Evolutionary conservation across 2,329 filamentous ascomycete species (phyloP).

Genomic region (Ophiocordyceps camponoti-floridani): DNA sequence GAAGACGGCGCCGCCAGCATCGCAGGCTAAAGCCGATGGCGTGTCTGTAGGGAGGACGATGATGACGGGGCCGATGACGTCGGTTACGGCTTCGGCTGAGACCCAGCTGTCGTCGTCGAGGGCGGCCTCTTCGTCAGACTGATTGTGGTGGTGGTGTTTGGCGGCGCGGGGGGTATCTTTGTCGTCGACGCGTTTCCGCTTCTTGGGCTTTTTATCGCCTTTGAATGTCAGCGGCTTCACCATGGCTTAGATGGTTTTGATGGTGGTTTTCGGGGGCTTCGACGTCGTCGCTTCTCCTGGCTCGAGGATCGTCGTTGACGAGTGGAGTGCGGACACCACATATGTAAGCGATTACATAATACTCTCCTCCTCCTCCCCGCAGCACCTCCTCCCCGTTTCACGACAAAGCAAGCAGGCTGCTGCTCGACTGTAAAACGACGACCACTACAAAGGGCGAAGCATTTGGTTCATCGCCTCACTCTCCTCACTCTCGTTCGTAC

Average conservation of each 20-base stretch:
- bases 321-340: not conserved
- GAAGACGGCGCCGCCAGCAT: conserved; percentile 76
- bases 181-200: conserved; percentile 54
- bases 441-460: no score
- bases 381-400: no score
- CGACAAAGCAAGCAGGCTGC: no score
- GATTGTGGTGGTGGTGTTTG: conserved; percentile 6
- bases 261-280: no score
- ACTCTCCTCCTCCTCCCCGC: no score
- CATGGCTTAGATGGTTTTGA: no score
- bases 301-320: not conserved
- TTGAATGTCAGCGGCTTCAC: conserved; percentile 89
- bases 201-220: conserved; percentile 89
- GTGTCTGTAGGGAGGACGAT: conserved; percentile 63
- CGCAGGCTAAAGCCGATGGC: conserved; percentile 63
- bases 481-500: no score
- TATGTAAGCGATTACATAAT: no score
- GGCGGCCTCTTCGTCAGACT: conserved; percentile 6
- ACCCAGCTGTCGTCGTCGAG: conserved; percentile 79
- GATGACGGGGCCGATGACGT: conserved; percentile 68
- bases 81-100: conserved; percentile 53
- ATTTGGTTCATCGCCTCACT: no score
- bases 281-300: not conserved
- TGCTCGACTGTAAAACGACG: no score
- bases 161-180: conserved; percentile 25